Base-by-base conservation (phyloP, 148 eudicot species). In the Nyssa sinensis region DNA sequence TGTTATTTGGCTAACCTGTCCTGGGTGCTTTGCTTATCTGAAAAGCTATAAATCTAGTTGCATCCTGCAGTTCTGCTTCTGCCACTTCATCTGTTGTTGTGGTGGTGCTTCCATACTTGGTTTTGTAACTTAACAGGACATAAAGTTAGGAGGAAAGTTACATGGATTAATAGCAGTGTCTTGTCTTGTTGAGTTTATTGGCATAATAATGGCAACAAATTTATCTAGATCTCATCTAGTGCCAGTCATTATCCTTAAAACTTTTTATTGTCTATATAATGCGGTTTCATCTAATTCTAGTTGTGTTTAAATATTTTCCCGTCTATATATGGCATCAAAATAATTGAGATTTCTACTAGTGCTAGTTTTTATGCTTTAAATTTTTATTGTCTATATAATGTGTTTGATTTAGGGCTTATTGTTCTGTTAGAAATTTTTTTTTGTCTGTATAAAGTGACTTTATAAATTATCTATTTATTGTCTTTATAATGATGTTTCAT, bases 61-160 rank as follows among this genome's bases (percentile, higher is more conserved):
- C 30, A 23, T 30, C 72, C 41, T 69, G 31, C 14, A 49, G 41
- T n/a, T 69, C 16, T 69, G 62, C 61, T 17, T 3, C 72, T 49
- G n/a, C n/a, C n/a, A n/a, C n/a, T 53, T n/a, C 53, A 11, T 53
- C 19, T 51, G n/a, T 21, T 30, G 30, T 24, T 30, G 57, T 32
- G 14, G 12, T 70, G 27, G 62, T 14, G 33, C 5, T 19, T 4
- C 58, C 10, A 19, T 14, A 4, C 58, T 51, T 55, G 25, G 19
- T 55, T 55, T 55, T 19, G 5, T n/a, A 17, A n/a, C 19, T 21
- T n/a, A 13, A 13, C 2, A 5, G 59, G 59, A n/a, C 59, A 19
- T 55, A 55, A 21, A 55, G 1, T 19, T 55, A 24, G 19, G 21
- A 21, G 5, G 59, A 3, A 19, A 55, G 19, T n/a, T 6, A n/a